Conservation (phyloP, 2,329 filamentous ascomycete genomes). For the Coniochaeta ligniaria region DNA sequence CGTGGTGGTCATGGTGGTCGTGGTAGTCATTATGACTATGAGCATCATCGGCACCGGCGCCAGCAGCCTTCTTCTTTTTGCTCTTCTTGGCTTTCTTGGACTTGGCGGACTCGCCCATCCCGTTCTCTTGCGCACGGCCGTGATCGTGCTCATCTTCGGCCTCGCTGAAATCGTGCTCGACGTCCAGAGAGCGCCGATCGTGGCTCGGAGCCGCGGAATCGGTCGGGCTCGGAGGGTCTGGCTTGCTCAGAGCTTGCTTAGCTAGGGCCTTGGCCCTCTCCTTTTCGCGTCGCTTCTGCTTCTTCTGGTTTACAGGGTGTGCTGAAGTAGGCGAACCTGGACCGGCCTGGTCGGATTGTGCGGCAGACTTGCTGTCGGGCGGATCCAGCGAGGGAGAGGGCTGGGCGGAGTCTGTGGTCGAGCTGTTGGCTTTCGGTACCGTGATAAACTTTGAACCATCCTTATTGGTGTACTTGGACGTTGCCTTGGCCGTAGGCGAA, state of each 20-base stretch:
- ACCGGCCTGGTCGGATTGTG: constrained; percentile 1
- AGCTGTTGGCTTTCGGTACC: constrained; percentile 47
- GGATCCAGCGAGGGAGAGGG: constrained; percentile 40
- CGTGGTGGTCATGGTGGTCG: constrained; percentile 22
- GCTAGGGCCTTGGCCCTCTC: constrained; percentile 63
- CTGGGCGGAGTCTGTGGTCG: constrained; percentile 41
- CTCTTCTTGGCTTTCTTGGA: constrained; percentile 60
- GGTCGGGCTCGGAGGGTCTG: constrained; percentile 32
- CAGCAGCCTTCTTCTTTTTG: constrained; percentile 51
- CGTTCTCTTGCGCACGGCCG: constrained; percentile 26
- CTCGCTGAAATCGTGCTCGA: constrained; percentile 49
- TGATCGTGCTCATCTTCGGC: constrained; percentile 39
- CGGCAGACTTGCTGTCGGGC: constrained; percentile 11
- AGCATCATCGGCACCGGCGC: constrained; percentile 9
- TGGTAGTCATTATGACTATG: neutral
- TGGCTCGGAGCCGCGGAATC: constrained; percentile 13
- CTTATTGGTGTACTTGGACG: constrained; percentile 59
- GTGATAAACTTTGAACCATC: constrained; percentile 65
- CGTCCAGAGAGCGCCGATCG: constrained; percentile 35
- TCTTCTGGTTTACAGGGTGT: constrained; percentile 72
- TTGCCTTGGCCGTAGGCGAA: constrained; percentile 43
- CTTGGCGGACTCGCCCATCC: constrained; percentile 27
- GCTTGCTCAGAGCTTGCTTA: constrained; percentile 30
- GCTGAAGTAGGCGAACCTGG: constrained; percentile 4
- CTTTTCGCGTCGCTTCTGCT: constrained; percentile 88